A percentile compares a stretch with the other conserved stretches of the same genome.
phyloP scores from a whole-genome alignment of 192 early-diverging fungal species.

The Phycomyces blakesleeanus region DNA sequence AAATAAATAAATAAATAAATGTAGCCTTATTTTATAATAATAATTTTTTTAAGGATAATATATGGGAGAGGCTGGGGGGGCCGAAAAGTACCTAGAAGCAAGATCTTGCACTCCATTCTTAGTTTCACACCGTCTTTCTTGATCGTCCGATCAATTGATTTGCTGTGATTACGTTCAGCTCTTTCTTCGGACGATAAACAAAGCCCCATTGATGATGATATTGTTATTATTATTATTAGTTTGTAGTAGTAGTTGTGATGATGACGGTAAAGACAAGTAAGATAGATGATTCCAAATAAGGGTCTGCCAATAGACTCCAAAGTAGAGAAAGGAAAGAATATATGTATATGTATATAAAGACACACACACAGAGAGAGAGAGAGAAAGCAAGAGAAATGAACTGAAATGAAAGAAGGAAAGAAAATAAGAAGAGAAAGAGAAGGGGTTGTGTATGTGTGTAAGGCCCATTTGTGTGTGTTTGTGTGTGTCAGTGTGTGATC shows the following conservation, averaged over 20 bases:
- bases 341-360: not conserved
- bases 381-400: not conserved
- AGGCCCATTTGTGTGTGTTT: not conserved
- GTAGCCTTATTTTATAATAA: too few species aligned
- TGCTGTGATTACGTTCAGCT: constrained; percentile 43
- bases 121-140: constrained; percentile 57
- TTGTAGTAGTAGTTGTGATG: not conserved
- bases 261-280: not conserved
- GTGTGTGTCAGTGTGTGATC: not conserved
- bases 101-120: constrained; percentile 71
- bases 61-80: not conserved
- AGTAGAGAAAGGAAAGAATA: not conserved
- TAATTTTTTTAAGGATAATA: too few species aligned
- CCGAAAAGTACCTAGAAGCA: constrained; percentile 56
- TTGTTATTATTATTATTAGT: not conserved
- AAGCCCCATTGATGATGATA: constrained; percentile 48
- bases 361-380: not conserved
- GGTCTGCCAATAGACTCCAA: not conserved
- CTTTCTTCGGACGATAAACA: constrained; percentile 62
- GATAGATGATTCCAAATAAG: not conserved
- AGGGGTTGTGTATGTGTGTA: not conserved
- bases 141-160: constrained; percentile 56
- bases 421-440: not conserved
- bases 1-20: constrained; percentile 1
- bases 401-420: not conserved